Evolutionary conservation across 371 early-diverging fungal genomes (phyloP).

Genomic region (Mortierella sp.): DNA sequence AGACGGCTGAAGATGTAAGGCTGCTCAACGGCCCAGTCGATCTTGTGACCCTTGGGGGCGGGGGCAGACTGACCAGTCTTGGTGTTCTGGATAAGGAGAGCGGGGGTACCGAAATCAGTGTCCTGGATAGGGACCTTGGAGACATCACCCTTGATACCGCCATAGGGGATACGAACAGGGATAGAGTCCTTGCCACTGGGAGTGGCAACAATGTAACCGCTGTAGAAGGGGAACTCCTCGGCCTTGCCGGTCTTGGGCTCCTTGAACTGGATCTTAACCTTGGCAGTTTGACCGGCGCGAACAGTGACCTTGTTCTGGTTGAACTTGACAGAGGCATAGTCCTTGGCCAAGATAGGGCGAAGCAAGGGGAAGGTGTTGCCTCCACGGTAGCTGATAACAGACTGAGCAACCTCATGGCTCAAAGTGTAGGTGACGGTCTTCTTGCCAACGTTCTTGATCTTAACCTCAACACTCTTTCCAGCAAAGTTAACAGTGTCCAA

Average conservation of each 20-base stretch:
- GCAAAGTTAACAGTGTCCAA: slow-evolving; percentile 62
- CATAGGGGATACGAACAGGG: slow-evolving; percentile 61
- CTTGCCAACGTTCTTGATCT: slow-evolving; percentile 67
- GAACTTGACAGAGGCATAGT: slow-evolving; percentile 51
- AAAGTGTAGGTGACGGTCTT: slow-evolving; percentile 60
- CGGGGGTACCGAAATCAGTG: slow-evolving; percentile 16
- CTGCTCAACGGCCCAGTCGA: slow-evolving; percentile 19
- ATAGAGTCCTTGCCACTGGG: slow-evolving; percentile 30
- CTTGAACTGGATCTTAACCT: slow-evolving; percentile 53
- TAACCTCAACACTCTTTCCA: slow-evolving; percentile 58
- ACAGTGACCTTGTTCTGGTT: slow-evolving; percentile 46
- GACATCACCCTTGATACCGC: slow-evolving; percentile 62
- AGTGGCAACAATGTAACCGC: slow-evolving; percentile 41
- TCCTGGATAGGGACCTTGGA: slow-evolving; percentile 58
- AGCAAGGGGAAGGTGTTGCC: slow-evolving; percentile 39
- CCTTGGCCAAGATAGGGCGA: slow-evolving; percentile 41
- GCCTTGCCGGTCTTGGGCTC: slow-evolving; percentile 52
- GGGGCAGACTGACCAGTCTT: slow-evolving; percentile 11
- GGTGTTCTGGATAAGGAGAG: slow-evolving; percentile 16
- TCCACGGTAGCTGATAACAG: slow-evolving; percentile 50
- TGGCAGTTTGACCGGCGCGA: slow-evolving; percentile 40
- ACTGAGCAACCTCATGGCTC: slow-evolving; percentile 54
- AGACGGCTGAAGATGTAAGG: slow-evolving; percentile 26
- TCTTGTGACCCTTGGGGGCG: slow-evolving; percentile 25
- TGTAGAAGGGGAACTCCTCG: slow-evolving; percentile 48